Percentiles rank a stretch among this genome's conserved stretches.
phyloP scores from a whole-genome alignment of 352 stramenopile genomes.

The Pythium pyrilobum region DNA sequence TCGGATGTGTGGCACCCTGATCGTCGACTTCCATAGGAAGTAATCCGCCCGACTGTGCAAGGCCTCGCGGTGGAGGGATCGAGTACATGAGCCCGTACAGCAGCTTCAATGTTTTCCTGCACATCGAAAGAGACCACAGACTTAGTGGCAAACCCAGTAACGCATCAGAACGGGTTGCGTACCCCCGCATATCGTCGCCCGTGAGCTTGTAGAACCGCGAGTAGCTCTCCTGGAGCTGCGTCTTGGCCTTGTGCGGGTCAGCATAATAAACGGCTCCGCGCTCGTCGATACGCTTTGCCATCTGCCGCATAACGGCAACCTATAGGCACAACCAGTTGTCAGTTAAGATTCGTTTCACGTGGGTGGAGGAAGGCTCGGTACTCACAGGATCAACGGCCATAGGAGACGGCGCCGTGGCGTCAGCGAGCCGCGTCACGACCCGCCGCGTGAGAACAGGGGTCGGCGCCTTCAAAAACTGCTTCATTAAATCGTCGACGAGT shows the following conservation, averaged over 20 bases:
- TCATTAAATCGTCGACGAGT: conserved; percentile 19
- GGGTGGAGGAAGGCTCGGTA: no score
- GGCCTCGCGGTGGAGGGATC: background rate
- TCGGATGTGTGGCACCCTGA: background rate
- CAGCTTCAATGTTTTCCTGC: conserved; percentile 60
- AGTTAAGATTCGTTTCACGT: no score
- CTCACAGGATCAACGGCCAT: conserved; percentile 19
- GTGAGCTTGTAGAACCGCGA: conserved; percentile 74
- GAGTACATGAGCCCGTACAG: conserved; percentile 70
- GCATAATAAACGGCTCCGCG: conserved; percentile 30
- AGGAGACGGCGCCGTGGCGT: conserved; percentile 22
- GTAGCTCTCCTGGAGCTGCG: conserved; percentile 68
- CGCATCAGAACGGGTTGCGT: no score
- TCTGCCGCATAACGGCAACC: conserved; percentile 72
- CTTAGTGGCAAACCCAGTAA: background rate
- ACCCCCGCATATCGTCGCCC: conserved; percentile 75
- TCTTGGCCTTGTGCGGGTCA: conserved; percentile 34
- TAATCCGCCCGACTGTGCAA: background rate
- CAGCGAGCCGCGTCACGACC: conserved; percentile 47
- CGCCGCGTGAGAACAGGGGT: conserved; percentile 54
- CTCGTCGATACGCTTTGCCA: conserved; percentile 66
- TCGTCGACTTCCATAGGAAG: conserved; percentile 22
- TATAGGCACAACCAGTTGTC: conserved; percentile 13
- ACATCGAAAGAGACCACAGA: background rate
- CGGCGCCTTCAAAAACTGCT: conserved; percentile 39